Base-by-base conservation (phyloP, 208 protist genomes). In the Naegleria lovaniensis region DNA sequence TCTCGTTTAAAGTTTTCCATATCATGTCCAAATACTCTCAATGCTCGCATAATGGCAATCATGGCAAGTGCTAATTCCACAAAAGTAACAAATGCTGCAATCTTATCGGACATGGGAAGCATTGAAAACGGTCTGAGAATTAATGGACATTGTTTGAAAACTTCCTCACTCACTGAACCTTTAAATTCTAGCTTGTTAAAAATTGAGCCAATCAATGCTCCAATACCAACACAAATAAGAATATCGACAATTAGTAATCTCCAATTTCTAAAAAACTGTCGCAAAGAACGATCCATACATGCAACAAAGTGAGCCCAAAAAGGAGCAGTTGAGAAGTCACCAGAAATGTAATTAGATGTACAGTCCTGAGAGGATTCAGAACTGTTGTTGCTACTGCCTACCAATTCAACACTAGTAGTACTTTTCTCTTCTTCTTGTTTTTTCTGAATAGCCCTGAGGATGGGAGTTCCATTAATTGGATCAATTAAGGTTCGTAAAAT, bases 1-100 rank as follows among this genome's bases (percentile, higher is more conserved):
- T 89, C 85, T 67, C 48, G 55, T n/a, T 41, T 67, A 40, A 89
- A 89, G 59, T 51, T 40, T 16, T 29, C 7, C 19, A 40, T 38
- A 67, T 89, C 85, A n/a, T 67, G 55, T 67, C 85, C 85, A 89
- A 89, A 89, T 29, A 41, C 36, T 89, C 48, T 52, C 33, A 89
- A 40, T 39, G 48, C 9, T 75, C 36, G 22, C 43, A 89, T 67
- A 38, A n/a, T 19, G 16, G 33, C 19, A 41, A 67, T 19, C 33
- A 89, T 25, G 39, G n/a, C 19, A 38, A 89, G 36, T 6, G 48
- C 9, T 2, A 58, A 89, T 19, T 25, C 16, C 16, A 67, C 5
- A 11, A 89, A 41, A 38, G 9, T 29, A 11, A 13, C 5, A 40
- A 67, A 3, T 9, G 25, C 0, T 41, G 16, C 1, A 67, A 89